Conservation (phyloP, 2,329 filamentous ascomycete genomes). For the Seiridium unicorne region DNA sequence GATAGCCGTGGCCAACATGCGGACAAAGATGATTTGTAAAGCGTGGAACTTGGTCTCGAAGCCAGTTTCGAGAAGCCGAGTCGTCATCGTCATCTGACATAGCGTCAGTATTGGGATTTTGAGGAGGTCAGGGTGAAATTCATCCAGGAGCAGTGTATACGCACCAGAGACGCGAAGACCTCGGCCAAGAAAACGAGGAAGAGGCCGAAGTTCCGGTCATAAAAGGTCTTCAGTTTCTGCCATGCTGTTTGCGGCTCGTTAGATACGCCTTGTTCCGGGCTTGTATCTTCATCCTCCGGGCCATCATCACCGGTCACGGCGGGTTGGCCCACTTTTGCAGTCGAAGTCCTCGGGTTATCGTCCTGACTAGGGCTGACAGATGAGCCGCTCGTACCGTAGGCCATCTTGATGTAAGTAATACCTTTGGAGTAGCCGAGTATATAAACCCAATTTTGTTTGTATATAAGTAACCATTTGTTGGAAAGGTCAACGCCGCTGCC, state of each 20-base stretch:
- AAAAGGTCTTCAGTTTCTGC: slow-evolving; percentile 37
- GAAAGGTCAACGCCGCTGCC: too few species aligned
- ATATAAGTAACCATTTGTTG: too few species aligned
- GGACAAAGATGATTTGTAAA: slow-evolving; percentile 40
- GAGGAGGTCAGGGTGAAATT: too few species aligned
- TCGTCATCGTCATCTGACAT: slow-evolving; percentile 38
- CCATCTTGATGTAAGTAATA: neutral
- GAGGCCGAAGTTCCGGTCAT: slow-evolving; percentile 39
- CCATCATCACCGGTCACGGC: neutral
- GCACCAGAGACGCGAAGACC: slow-evolving; percentile 38
- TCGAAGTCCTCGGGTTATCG: too few species aligned
- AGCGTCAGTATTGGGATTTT: neutral
- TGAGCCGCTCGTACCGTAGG: neutral
- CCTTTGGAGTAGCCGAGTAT: too few species aligned
- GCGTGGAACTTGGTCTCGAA: slow-evolving; percentile 37
- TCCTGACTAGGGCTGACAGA: neutral
- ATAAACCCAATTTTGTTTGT: too few species aligned
- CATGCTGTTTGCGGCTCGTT: slow-evolving; percentile 4
- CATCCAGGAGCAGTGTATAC: neutral
- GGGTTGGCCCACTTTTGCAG: too few species aligned
- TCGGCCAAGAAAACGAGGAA: slow-evolving; percentile 39
- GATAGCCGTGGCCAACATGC: slow-evolving; percentile 35
- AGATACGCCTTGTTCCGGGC: neutral
- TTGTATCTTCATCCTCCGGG: neutral
- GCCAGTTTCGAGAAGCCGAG: slow-evolving; percentile 31